These are phyloP conservation scores for Citrus australasica DNA, from an alignment of 345 rosid species.

Conservation along the genomic window DNA sequence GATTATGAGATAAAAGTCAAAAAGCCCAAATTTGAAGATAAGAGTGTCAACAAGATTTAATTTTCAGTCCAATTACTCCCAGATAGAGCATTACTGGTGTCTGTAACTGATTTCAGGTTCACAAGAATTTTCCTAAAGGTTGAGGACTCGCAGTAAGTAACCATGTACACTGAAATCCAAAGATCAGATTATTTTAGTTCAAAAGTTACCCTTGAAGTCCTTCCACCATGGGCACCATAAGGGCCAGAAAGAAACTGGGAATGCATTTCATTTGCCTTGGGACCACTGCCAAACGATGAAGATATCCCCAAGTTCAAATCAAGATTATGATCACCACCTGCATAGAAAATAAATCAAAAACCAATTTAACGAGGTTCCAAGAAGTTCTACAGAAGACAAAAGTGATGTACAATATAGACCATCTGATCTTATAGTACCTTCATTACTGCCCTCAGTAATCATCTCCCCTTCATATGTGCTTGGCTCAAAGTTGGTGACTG, in stretches of 20 bases:
- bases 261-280: conserved; percentile 42
- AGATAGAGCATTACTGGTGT: not conserved
- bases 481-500: conserved; percentile 85
- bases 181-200: not conserved
- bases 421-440: conserved; percentile 40
- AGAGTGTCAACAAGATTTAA: not conserved
- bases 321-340: conserved; percentile 50
- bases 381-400: not conserved
- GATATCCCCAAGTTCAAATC: conserved; percentile 84
- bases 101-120: not conserved
- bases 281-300: conserved; percentile 41
- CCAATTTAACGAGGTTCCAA: conserved; percentile 14
- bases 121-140: not conserved
- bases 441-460: conserved; percentile 37
- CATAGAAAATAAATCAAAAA: conserved; percentile 6
- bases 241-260: conserved; percentile 39
- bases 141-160: not conserved
- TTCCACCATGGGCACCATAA: conserved; percentile 26
- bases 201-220: conserved; percentile 47
- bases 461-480: conserved; percentile 67
- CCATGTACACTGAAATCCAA: not conserved
- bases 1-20: not conserved
- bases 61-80: not conserved
- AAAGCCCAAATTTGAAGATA: not conserved
- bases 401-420: not conserved